These are phyloP conservation scores for Picochlorum sp. DNA, from an alignment of 139 green algal genomes.

Conservation along the genomic window DNA sequence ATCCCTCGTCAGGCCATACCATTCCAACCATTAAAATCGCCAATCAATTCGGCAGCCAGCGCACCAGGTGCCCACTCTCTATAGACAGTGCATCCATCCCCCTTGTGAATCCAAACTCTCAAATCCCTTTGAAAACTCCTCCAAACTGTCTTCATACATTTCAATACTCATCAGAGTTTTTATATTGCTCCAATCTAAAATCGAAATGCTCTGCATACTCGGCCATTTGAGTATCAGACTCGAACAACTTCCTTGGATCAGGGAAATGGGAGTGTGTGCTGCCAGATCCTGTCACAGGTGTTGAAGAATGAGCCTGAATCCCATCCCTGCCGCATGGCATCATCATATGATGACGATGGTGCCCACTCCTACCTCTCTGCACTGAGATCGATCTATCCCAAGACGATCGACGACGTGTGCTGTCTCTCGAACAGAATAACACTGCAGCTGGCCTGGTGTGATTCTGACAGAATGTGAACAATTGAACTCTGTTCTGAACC, in stretches of 20 bases:
- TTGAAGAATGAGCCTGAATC: no score
- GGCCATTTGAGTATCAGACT: constrained; percentile 49
- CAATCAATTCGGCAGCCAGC: constrained; percentile 48
- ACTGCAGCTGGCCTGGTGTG: no score
- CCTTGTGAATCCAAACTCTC: constrained; percentile 65
- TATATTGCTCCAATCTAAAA: constrained; percentile 66
- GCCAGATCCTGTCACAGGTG: not conserved
- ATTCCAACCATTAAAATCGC: constrained; percentile 90
- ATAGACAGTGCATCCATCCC: constrained; percentile 50
- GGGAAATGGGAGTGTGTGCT: not conserved
- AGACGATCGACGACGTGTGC: no score
- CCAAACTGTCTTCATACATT: constrained; percentile 53
- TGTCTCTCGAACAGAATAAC: no score
- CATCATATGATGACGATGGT: no score
- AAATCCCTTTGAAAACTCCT: constrained; percentile 60
- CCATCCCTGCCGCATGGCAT: no score
- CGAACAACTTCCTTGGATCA: constrained; percentile 9
- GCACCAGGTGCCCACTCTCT: constrained; percentile 86
- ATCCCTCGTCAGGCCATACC: constrained; percentile 55
- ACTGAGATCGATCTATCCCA: no score
- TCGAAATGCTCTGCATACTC: constrained; percentile 63
- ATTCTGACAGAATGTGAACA: no score
- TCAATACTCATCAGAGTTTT: constrained; percentile 46
- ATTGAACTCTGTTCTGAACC: no score
- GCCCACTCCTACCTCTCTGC: no score